Conservation (phyloP, 164 flowering plant genomes). For the Malania oleifera region DNA sequence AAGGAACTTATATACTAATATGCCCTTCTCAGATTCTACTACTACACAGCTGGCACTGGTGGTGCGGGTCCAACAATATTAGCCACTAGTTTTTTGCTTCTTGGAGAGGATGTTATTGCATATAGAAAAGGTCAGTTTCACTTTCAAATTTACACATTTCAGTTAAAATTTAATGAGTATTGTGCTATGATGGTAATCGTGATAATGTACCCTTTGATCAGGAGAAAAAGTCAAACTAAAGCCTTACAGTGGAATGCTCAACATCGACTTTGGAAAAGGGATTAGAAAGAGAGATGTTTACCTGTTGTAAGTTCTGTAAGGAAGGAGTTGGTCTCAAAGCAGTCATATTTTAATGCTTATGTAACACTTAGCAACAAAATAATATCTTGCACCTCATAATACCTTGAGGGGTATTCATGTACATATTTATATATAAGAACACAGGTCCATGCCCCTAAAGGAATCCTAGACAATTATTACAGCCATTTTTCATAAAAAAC, state of each 20-base stretch:
- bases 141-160: background rate
- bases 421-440: background rate
- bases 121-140: slow-evolving; percentile 69
- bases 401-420: background rate
- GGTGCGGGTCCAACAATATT: slow-evolving; percentile 99
- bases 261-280: slow-evolving; percentile 88
- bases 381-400: background rate
- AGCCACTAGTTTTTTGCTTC: slow-evolving; percentile 93
- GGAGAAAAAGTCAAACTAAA: slow-evolving; percentile 73
- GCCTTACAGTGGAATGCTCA: slow-evolving; percentile 90
- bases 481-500: too few relatives aligned
- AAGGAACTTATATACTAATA: slow-evolving; percentile 7
- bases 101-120: slow-evolving; percentile 93
- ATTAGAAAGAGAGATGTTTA: slow-evolving; percentile 83
- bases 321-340: slow-evolving; percentile 2
- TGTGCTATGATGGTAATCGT: slow-evolving; percentile 6
- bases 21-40: slow-evolving; percentile 60
- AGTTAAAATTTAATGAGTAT: background rate
- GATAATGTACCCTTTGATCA: slow-evolving; percentile 24
- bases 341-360: background rate
- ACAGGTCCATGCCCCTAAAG: too few relatives aligned
- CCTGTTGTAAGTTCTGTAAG: slow-evolving; percentile 70
- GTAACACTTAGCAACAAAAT: background rate
- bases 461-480: too few relatives aligned
- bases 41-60: slow-evolving; percentile 96